Evolutionary conservation across 148 eudicot species (phyloP).

Genomic region (Rhododendron molle): DNA sequence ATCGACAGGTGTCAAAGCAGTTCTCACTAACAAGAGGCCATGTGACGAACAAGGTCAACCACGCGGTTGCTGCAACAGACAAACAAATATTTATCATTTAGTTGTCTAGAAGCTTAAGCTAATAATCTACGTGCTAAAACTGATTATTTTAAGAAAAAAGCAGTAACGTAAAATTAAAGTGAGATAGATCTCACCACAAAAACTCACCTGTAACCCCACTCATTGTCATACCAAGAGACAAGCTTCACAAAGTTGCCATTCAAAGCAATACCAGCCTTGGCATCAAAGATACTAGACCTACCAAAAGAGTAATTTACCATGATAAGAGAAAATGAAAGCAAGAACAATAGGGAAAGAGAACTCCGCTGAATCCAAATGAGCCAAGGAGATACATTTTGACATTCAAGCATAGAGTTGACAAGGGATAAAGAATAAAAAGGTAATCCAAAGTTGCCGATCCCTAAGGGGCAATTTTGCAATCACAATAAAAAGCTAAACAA

Average conservation of each 20-base stretch:
- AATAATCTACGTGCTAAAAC: background rate
- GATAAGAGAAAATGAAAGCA: background rate
- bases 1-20: background rate
- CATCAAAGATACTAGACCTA: conserved; percentile 73
- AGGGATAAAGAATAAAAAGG: background rate
- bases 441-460: background rate
- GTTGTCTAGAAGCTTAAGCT: background rate
- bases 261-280: conserved; percentile 75
- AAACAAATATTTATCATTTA: background rate
- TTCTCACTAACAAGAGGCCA: conserved; percentile 21
- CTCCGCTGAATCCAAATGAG: background rate
- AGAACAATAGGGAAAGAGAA: background rate
- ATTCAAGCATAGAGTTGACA: background rate
- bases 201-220: conserved; percentile 76
- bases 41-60: conserved; percentile 55
- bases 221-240: conserved; percentile 76
- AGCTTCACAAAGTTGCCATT: conserved; percentile 58
- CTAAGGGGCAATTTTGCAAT: background rate
- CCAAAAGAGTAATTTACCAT: background rate
- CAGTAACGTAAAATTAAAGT: background rate
- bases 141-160: background rate
- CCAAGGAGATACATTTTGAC: background rate
- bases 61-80: conserved; percentile 54
- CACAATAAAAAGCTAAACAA: background rate
- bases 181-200: background rate